These are phyloP conservation scores for Theobroma cacao DNA, from an alignment of 345 rosid species.

Conservation along the genomic window DNA sequence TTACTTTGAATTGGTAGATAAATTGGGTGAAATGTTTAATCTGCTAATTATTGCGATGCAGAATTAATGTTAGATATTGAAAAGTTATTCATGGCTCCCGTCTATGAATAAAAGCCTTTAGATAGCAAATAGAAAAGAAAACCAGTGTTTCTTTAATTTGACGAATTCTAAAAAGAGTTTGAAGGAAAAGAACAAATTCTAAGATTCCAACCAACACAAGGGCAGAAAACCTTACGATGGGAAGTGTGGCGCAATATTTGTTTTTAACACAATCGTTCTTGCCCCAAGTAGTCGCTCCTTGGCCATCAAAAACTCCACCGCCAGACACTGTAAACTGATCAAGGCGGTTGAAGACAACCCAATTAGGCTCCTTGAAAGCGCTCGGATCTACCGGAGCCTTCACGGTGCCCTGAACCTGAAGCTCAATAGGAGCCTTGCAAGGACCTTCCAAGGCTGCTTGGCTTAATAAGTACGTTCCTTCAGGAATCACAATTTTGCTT, in stretches of 20 bases:
- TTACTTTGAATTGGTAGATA: too few relatives aligned
- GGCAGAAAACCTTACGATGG: conserved; percentile 43
- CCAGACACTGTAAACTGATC: conserved; percentile 38
- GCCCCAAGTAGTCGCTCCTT: conserved; percentile 40
- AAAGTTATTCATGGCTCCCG: too few relatives aligned
- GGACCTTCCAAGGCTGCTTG: conserved; percentile 38
- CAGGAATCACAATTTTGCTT: conserved; percentile 38
- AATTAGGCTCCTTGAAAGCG: conserved; percentile 26
- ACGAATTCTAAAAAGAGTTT: too few relatives aligned
- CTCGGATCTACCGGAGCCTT: conserved; percentile 37
- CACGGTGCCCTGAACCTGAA: conserved; percentile 41
- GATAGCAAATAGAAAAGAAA: too few relatives aligned
- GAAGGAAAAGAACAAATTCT: too few relatives aligned
- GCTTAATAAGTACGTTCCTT: conserved; percentile 15
- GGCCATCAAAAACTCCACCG: conserved; percentile 60
- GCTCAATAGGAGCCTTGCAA: conserved; percentile 39
- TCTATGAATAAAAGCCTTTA: too few relatives aligned
- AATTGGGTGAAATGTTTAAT: too few relatives aligned
- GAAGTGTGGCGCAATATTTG: conserved; percentile 30
- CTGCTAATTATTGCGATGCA: too few relatives aligned
- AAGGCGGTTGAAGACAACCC: conserved; percentile 41
- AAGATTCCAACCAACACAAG: too few relatives aligned
- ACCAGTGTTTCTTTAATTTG: too few relatives aligned
- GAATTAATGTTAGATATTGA: too few relatives aligned
- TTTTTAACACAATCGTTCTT: conserved; percentile 20